Evolutionary conservation across 140 eudicot species (phyloP), one percentile per base, ranked within the genome.

Genomic region (Artemisia princeps): DNA sequence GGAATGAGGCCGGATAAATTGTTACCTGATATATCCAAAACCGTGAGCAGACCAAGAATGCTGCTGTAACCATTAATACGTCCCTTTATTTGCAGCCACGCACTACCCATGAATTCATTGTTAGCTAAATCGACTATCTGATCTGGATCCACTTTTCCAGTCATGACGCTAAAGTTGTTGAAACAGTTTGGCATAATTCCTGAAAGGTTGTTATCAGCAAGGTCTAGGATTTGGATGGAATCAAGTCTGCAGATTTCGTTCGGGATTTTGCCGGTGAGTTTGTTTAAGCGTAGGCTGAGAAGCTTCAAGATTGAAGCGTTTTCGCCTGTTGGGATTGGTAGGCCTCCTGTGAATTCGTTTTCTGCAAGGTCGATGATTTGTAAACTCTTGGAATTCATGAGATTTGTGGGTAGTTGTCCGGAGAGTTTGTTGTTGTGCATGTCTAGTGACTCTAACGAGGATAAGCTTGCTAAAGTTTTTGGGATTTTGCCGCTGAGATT

Each of bases 141-240:
- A 52, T 10, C 3, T 16, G 60, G 60, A 10, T 44, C 3, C 24
- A 14, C 50, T 51, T 74, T 53, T 66, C 44, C 55, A 0, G 70
- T 60, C 74, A 78, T 70, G 40, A 61, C 71, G 19, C 76, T 78
- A 12, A 82, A 76, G 58, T 78, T 75, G 10, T 50, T 15, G 20
- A 82, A 19, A 46, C 84, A 82, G 6, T 30, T 50, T 7, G 87
- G 84, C 28, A 82, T 64, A 2, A 14, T 16, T 2, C 87, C 87
- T 0, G 75, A 75, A 14, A 82, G 9, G 33, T 72, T 53, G 61
- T 82, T 82, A 19, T 67, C 42, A 4, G 87, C 65, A 49, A 83
- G 76, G 40, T 79, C 83, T 11, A 83, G 72, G 30, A 83, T 69
- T 50, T 74, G 85, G 40, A 80, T 68, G 56, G 48, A 49, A 52